Percentiles rank a stretch among this genome's conserved stretches.
These are phyloP conservation scores for Acanthamoeba sp. DNA, from an alignment of 208 protist genomes.

Conservation along the genomic window DNA sequence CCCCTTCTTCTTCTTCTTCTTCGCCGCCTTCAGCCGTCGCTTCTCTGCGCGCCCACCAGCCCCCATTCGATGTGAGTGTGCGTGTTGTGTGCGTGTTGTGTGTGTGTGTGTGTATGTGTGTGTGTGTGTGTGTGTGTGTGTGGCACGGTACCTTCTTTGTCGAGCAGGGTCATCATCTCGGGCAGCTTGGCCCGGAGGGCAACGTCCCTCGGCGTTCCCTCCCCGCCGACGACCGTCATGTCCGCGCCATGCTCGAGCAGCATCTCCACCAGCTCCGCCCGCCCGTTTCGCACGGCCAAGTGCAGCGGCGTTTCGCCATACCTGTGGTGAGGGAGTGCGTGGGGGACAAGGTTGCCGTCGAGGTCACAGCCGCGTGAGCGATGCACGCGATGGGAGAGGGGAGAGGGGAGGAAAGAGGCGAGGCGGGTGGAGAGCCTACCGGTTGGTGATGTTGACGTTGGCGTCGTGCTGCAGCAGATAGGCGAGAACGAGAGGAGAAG, in stretches of 20 bases:
- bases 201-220: constrained; percentile 49
- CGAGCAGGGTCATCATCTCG: constrained; percentile 8
- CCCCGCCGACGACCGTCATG: not conserved
- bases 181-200: constrained; percentile 1
- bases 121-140: too few species aligned
- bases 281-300: constrained; percentile 41
- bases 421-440: not conserved
- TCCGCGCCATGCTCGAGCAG: constrained; percentile 48
- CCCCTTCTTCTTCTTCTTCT: constrained; percentile 67
- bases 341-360: too few species aligned
- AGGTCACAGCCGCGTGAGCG: too few species aligned
- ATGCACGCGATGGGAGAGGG: too few species aligned
- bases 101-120: not conserved
- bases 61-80: not conserved
- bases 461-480: constrained; percentile 57
- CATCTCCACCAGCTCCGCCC: not conserved
- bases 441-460: constrained; percentile 52
- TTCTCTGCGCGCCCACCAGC: not conserved
- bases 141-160: constrained; percentile 55
- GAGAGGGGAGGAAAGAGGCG: too few species aligned
- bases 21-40: not conserved
- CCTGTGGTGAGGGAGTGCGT: not conserved
- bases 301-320: constrained; percentile 53
- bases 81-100: not conserved
- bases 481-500: constrained; percentile 2